Evolutionary conservation across 352 stramenopile species (phyloP).

Genomic region (Globisporangium emineosum): DNA sequence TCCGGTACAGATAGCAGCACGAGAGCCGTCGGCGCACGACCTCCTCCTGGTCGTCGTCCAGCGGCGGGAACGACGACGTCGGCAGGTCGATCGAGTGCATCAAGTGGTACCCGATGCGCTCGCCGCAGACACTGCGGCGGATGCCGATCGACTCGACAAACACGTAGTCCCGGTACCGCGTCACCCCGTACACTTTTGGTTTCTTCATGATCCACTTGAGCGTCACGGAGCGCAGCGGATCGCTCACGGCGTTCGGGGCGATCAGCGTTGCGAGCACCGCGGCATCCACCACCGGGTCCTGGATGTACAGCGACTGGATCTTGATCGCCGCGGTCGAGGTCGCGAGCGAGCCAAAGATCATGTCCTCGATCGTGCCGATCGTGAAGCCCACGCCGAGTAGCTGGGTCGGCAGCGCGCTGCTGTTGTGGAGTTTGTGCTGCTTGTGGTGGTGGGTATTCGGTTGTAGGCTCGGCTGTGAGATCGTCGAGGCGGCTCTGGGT

Average conservation of each 20-base stretch:
- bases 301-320: slow-evolving; percentile 22
- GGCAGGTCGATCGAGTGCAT: slow-evolving; percentile 33
- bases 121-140: slow-evolving; percentile 10
- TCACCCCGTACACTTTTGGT: slow-evolving; percentile 19
- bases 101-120: slow-evolving; percentile 32
- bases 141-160: slow-evolving; percentile 28
- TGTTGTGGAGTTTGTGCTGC: not conserved
- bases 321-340: slow-evolving; percentile 20
- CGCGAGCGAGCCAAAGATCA: slow-evolving; percentile 20
- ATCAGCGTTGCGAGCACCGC: slow-evolving; percentile 19
- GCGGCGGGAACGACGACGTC: slow-evolving; percentile 12
- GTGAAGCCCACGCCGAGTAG: slow-evolving; percentile 27
- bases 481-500: not conserved
- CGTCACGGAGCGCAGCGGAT: slow-evolving; percentile 20
- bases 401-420: slow-evolving; percentile 13
- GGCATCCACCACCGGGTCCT: slow-evolving; percentile 23
- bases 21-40: slow-evolving; percentile 17
- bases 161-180: slow-evolving; percentile 22
- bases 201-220: slow-evolving; percentile 27
- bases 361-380: slow-evolving; percentile 23
- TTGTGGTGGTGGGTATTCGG: not conserved
- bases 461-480: not conserved
- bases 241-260: slow-evolving; percentile 6
- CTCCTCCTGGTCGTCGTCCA: slow-evolving; percentile 12
- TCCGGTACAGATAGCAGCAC: slow-evolving; percentile 20